Percentiles rank a stretch among this genome's conserved stretches.
phyloP scores from a whole-genome alignment of 2,329 filamentous ascomycete genomes.

The Hymenoscyphus infarciens region DNA sequence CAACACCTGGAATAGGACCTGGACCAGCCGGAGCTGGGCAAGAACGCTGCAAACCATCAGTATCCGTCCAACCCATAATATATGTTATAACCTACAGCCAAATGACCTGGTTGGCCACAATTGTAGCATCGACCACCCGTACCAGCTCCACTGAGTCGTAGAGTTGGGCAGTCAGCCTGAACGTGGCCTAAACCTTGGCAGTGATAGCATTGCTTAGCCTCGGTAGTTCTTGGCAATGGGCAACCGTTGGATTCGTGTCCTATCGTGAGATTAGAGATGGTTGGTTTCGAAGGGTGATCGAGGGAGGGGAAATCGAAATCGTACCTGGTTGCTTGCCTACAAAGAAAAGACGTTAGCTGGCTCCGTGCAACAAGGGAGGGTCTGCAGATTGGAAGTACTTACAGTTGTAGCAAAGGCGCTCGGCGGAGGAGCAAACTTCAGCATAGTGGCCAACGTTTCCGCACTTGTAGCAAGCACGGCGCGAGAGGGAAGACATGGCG shows the following conservation, averaged over 20 bases:
- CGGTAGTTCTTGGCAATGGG: slow-evolving; percentile 92
- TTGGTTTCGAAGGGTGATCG: slow-evolving; percentile 4
- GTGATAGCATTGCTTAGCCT: slow-evolving; percentile 99
- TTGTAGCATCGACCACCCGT: slow-evolving; percentile 92
- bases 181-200: slow-evolving; percentile 98
- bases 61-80: slow-evolving; percentile 10
- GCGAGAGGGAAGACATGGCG: slow-evolving; percentile 73
- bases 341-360: slow-evolving; percentile 12
- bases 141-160: slow-evolving; percentile 80
- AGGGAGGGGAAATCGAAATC: slow-evolving; percentile 22
- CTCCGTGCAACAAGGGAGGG: slow-evolving; percentile 6
- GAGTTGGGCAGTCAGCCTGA: slow-evolving; percentile 96
- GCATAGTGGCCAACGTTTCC: slow-evolving; percentile 77
- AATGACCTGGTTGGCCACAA: slow-evolving; percentile 87
- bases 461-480: slow-evolving; percentile 70
- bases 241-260: slow-evolving; percentile 98
- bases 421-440: slow-evolving; percentile 95
- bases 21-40: slow-evolving; percentile 72
- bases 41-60: slow-evolving; percentile 56
- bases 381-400: slow-evolving; percentile 38
- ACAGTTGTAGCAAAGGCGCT: slow-evolving; percentile 99
- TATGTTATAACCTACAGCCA: slow-evolving; percentile 62
- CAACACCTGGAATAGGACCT: slow-evolving; percentile 45
- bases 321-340: slow-evolving; percentile 76
- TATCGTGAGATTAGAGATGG: slow-evolving; percentile 34